Evolutionary conservation across 164 flowering plant genomes (phyloP).

Genomic region (Stephania cephalantha): DNA sequence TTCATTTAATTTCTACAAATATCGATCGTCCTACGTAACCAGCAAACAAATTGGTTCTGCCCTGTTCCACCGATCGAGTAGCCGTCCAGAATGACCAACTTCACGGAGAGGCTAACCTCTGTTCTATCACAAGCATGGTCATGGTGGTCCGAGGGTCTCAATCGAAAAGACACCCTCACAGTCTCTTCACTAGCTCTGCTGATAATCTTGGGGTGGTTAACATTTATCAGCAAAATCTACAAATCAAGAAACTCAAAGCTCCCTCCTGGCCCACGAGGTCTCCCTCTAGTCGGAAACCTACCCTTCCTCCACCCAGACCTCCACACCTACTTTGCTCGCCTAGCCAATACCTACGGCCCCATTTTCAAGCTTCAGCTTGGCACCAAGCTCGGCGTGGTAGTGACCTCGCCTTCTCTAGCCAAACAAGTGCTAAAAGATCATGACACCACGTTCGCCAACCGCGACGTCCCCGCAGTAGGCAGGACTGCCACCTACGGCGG

Average conservation of each 20-base stretch:
- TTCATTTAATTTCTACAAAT: no score
- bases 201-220: background rate
- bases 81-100: background rate
- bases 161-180: background rate
- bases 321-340: conserved; percentile 14
- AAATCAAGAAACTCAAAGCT: background rate
- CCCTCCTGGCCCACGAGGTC: background rate
- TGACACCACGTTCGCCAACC: conserved; percentile 27
- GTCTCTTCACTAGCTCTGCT: background rate
- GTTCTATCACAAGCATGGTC: background rate
- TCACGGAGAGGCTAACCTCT: background rate
- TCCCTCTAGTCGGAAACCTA: conserved; percentile 21
- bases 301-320: conserved; percentile 20
- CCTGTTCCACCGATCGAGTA: no score
- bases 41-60: background rate
- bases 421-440: conserved; percentile 23
- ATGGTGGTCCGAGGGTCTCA: background rate
- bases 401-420: conserved; percentile 20
- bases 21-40: no score
- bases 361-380: conserved; percentile 26
- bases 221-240: background rate
- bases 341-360: conserved; percentile 24
- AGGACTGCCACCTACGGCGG: conserved; percentile 16
- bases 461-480: conserved; percentile 12
- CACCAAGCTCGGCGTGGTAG: conserved; percentile 18